Percentiles rank a stretch among this genome's conserved stretches.
These are phyloP conservation scores for Berberis vulgaris DNA, from an alignment of 164 flowering plant species.

Conservation along the genomic window DNA sequence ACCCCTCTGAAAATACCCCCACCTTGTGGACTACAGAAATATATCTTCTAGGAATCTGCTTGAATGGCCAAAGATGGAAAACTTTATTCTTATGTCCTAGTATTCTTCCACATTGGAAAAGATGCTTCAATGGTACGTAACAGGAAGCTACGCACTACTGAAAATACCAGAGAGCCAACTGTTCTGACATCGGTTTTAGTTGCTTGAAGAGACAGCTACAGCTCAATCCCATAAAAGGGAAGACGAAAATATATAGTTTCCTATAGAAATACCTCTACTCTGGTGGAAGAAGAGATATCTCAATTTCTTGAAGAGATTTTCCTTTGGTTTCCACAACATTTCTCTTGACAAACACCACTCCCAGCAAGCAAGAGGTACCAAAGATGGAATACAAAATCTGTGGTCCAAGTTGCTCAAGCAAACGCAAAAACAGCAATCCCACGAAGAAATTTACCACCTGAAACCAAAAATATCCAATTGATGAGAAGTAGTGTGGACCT, in stretches of 20 bases:
- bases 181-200: too few species aligned
- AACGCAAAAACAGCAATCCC: conserved; percentile 72
- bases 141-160: too few species aligned
- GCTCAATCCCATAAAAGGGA: background rate
- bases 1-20: too few species aligned
- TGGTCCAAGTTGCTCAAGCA: conserved; percentile 81
- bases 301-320: conserved; percentile 91
- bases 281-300: conserved; percentile 74
- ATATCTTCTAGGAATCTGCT: too few species aligned
- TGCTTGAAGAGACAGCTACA: too few species aligned
- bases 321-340: conserved; percentile 96
- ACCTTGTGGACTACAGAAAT: too few species aligned
- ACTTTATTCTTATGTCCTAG: too few species aligned
- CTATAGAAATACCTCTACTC: conserved; percentile 12
- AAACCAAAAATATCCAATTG: background rate
- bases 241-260: background rate
- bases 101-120: too few species aligned
- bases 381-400: conserved; percentile 61
- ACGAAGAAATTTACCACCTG: conserved; percentile 93
- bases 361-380: conserved; percentile 57
- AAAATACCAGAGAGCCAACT: too few species aligned
- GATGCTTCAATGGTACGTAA: too few species aligned
- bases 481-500: background rate
- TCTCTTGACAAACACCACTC: conserved; percentile 69
- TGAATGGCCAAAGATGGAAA: too few species aligned